Base-by-base conservation (phyloP, 2,329 filamentous ascomycete species). In the Zymoseptoria tritici region DNA sequence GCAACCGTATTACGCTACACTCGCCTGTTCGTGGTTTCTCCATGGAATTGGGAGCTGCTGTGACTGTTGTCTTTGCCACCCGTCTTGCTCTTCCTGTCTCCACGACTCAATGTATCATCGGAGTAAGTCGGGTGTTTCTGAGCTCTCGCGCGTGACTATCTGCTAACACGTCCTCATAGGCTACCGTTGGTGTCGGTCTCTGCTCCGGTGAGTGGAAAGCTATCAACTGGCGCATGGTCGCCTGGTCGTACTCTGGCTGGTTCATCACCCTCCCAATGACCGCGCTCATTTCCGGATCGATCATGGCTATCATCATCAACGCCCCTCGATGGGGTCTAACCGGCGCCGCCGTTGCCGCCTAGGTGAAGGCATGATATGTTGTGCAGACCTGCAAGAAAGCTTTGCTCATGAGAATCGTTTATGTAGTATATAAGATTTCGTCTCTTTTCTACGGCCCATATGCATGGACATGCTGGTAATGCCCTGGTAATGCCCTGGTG, bases 21-120 rank as follows among this genome's bases (percentile, higher is more conserved):
- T 84, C 81, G 1, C 83, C 83, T 2, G 77, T 80, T 1, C 80
- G 82, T 65, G 83, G 83, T 52, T 82, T 81, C 74, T 80, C 76
- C 29, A 82, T 83, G 78, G 83, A 85, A 71, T 75, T 85, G n/a
- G 83, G 82, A 21, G 80, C 80, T 26, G 83, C 83, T 19, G 78
- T 83, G 61, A 85, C 85, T 9, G 79, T 88, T 59, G 80, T 87
- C 53, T 71, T 87, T 64, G 84, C 84, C 22, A 85, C 85, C 1
- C 80, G 82, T 59, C 77, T 87, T 5, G 78, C 80, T 56, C 79
- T 87, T 2, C 84, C 84, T 2, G 78, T 86, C 21, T 85, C 83
- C 2, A 86, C 84, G 1, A 85, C 84, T 0, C 83, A 85, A 72
- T 86, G 84, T 68, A 83, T 85, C 64, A 82, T 79, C 55, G 83